Evolutionary conservation across 1,284 basidiomycete species (phyloP), one percentile per base, ranked within the genome.

Genomic region (Fomitopsis betulina): DNA sequence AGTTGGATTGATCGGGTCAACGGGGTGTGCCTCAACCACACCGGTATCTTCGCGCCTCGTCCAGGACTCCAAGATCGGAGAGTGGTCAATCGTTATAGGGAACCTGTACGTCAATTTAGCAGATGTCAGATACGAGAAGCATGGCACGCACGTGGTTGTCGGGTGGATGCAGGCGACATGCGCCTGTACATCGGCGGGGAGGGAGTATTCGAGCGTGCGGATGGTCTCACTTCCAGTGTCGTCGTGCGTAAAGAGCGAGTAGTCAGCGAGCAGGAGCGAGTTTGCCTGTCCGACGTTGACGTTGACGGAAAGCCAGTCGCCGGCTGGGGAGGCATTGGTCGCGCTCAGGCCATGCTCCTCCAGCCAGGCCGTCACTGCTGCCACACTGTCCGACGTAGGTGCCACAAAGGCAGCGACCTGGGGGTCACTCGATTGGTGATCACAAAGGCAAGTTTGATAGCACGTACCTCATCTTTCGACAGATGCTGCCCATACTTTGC

Each of bases 291-390:
- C 37, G 40, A 76, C 70, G 12, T 76, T 69, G 19, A 75, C 63
- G 12, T 70, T 66, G 62, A 80, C 68, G 5, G 66, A 58, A 39
- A 79, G 57, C 76, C 76, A 79, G 60, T 79, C 77, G 6, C 75
- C 76, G 38, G 69, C 71, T 53, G 72, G 66, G 9, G 75, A 70
- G 40, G 66, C 58, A 4, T 67, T 63, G 54, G 63, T 65, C 19
- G 72, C 67, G n/a, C 57, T 68, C 50, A 79, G 66, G 10, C 67
- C 71, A 61, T 77, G 71, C 40, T 68, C 68, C 9, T 66, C 58
- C 8, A 79, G 66, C 74, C 75, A 79, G 17, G 71, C 53, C 37
- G 70, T 70, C 8, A 79, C 75, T 7, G 72, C 68, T 13, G 66
- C 59, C 5, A 74, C 63, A 9, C 73, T 73, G 15, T 73, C 75